Percentiles rank a stretch among this genome's conserved stretches.
Evolutionary conservation across 78 protist species (phyloP).

Genomic region (Dictyostelium discoideum): DNA sequence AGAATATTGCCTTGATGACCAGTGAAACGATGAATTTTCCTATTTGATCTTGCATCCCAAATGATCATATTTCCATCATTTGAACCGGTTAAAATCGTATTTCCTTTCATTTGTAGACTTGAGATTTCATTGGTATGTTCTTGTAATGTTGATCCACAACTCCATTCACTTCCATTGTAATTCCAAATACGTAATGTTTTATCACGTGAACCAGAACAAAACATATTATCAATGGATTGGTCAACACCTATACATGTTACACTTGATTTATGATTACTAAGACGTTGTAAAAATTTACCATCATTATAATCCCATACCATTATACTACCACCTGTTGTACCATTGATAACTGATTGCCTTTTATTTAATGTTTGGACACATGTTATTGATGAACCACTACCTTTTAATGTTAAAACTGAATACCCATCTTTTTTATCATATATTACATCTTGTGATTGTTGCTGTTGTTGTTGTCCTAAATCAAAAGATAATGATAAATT

Average conservation of each 20-base stretch:
- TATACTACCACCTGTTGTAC: constrained; percentile 11
- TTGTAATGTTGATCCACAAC: constrained; percentile 46
- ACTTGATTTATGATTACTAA: constrained; percentile 37
- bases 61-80: constrained; percentile 38
- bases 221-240: constrained; percentile 5
- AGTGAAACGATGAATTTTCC: constrained; percentile 23
- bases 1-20: constrained; percentile 40
- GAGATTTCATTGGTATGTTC: constrained; percentile 71
- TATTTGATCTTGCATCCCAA: constrained; percentile 71
- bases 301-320: constrained; percentile 57
- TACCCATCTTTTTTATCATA: constrained; percentile 69
- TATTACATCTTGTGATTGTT: not conserved
- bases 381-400: constrained; percentile 32
- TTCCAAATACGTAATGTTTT: constrained; percentile 61
- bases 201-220: constrained; percentile 60
- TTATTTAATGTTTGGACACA: constrained; percentile 19
- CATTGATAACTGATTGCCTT: not conserved
- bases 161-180: constrained; percentile 30
- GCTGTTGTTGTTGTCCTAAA: not conserved
- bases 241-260: constrained; percentile 59
- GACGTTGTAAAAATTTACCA: constrained; percentile 34
- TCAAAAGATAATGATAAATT: not conserved
- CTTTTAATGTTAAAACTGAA: constrained; percentile 49
- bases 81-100: constrained; percentile 61
- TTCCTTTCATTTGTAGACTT: constrained; percentile 73